Base-by-base conservation (phyloP, 164 flowering plant species). In the Tetracentron sinense region DNA sequence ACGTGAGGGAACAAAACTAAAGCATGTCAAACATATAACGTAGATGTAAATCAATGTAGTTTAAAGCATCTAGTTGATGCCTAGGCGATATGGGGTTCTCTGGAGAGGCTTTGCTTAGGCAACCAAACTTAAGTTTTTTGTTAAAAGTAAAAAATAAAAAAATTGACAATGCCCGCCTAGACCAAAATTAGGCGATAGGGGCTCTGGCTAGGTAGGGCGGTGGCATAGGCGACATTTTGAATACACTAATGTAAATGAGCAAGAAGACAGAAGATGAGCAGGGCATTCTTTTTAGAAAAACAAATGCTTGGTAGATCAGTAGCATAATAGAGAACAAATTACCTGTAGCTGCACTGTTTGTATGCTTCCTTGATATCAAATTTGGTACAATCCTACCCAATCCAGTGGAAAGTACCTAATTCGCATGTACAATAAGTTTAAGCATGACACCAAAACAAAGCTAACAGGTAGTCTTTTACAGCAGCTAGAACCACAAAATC, bases 341-440 rank as follows among this genome's bases (percentile, higher is more conserved):
- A 91, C 99, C 89, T 75, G 99, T 95, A 61, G 99, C 99, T 31
- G 97, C 96, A 77, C 89, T 90, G 62, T 95, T 95, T 49, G 99
- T 95, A 69, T 89, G 97, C 84, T 95, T 95, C 79, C 97, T 89
- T 56, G 99, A 95, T 74, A 95, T 92, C 80, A 95, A 68, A 78
- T 95, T 95, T 33, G 99, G 97, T 23, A 95, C 97, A 60, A 95
- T 92, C 78, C 99, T 89, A 68, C 99, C 99, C 56, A 95, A 89
- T 66, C 90, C 99, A 69, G 99, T 95, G 50, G 99, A 95, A 42
- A 95, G 97, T 60, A 95, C 85, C 99, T 95, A 70, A 51, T 62
- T 33, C 49, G 62, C 71, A 77, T 30, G 48, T 27, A 64, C 17
- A 60, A 62, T 23, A 61, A 58, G 21, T 53, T 62, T 30, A 61